phyloP scores from a whole-genome alignment of 139 green algal genomes.

The Diplosphaera chodatii region DNA sequence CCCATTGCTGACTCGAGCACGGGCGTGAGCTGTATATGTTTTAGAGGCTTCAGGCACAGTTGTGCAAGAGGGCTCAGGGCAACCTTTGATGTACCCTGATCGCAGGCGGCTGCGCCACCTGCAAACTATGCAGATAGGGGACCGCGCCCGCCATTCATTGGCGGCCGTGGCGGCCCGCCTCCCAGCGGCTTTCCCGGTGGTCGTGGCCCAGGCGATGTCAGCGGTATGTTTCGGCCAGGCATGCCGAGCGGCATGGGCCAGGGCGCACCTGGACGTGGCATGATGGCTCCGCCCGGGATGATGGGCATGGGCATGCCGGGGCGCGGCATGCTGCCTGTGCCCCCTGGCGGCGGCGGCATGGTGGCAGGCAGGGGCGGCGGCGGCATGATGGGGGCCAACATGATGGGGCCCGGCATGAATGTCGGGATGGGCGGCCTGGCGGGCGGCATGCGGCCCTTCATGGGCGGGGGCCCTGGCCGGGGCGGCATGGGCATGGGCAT shows the following conservation, averaged over 20 bases:
- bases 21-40: no score
- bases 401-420: conserved; percentile 3
- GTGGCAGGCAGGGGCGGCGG: neutral
- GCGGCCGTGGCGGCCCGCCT: neutral
- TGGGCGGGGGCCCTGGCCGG: conserved; percentile 10
- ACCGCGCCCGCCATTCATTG: neutral
- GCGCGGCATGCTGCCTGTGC: no score
- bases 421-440: conserved; percentile 1
- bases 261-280: neutral
- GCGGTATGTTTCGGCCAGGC: neutral
- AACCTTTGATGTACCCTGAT: no score
- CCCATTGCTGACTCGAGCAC: no score
- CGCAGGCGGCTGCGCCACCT: no score
- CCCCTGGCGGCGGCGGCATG: neutral
- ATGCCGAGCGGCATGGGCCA: neutral
- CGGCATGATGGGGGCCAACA: conserved; percentile 2
- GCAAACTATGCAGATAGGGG: neutral
- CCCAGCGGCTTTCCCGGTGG: neutral
- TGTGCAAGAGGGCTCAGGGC: no score
- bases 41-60: no score
- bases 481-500: conserved; percentile 23
- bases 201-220: neutral
- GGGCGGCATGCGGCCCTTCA: conserved; percentile 2
- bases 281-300: conserved; percentile 7
- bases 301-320: neutral